Evolutionary conservation across 495 filamentous ascomycete genomes (phyloP), one percentile per base, ranked within the genome.

Genomic region (Aspergillus kassunensis): DNA sequence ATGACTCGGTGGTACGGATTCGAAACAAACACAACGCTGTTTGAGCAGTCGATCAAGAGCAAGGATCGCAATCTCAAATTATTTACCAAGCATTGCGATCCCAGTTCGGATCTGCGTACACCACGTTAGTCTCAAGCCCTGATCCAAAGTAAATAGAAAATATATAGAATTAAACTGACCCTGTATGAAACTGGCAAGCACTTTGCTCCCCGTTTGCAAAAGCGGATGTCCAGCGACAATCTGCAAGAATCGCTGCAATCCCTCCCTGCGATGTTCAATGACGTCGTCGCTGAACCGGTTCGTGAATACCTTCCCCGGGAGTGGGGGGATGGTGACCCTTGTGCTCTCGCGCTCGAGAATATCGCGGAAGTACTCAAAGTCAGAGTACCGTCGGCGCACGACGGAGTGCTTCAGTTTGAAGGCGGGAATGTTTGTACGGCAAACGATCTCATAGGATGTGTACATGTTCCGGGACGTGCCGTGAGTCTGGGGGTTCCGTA

Each of bases 281-380:
- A 98, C 95, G 62, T 96, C 93, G 65, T 98, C 93, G 54, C 88
- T 92, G 74, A 98, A 98, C 13, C 93, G 88, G 68, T 97, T 97
- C 21, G 92, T 97, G 61, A 97, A 96, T 25, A 98, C 93, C 73
- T 97, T 98, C 21, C 93, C 93, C 0, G 93, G 93, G 44, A 98
- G 75, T 20, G 93, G 93, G 4, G 93, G 93, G 64, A 97, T 98
- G 24, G 90, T 96, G 42, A 98, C 93, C 47, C 95, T 78, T 31
- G 91, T 91, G 60, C 80, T 86, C 74, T 98, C 93, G 49, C 95
- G 86, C 78, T 98, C 93, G 44, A 98, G 80, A 49, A 97, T 96
- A 66, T 98, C 93, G 60, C 93, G 90, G 74, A 98, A 98, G 75
- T 93, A 91, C 74, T 98, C 93, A 61, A 98, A 98, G 70, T 98